These are phyloP conservation scores for Monosporozyma unispora DNA, from an alignment of 805 yeast species.

Conservation along the genomic window DNA sequence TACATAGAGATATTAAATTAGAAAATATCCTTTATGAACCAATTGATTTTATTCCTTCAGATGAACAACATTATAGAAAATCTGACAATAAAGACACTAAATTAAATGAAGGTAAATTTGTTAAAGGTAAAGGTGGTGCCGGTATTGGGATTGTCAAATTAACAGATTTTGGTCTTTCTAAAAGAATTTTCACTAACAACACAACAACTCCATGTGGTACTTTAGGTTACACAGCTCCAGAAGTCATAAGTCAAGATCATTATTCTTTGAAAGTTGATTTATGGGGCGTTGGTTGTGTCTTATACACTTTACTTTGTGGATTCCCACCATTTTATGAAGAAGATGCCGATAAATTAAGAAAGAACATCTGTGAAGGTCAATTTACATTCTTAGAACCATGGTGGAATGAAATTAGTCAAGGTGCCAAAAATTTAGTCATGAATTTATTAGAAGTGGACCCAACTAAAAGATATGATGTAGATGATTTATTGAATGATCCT, in stretches of 20 bases:
- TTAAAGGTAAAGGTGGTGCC: conserved; percentile 81
- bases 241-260: conserved; percentile 86
- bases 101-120: conserved; percentile 80
- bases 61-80: conserved; percentile 36
- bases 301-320: conserved; percentile 89
- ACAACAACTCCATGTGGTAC: conserved; percentile 98
- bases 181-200: conserved; percentile 76
- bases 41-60: conserved; percentile 41
- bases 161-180: conserved; percentile 93
- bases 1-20: conserved; percentile 77
- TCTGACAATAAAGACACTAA: conserved; percentile 64
- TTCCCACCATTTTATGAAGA: conserved; percentile 93
- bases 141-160: conserved; percentile 82
- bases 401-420: conserved; percentile 77
- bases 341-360: conserved; percentile 53
- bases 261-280: conserved; percentile 93
- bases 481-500: conserved; percentile 60
- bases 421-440: conserved; percentile 60
- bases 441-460: conserved; percentile 66
- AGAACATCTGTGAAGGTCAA: conserved; percentile 62
- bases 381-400: conserved; percentile 71
- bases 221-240: conserved; percentile 98
- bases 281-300: conserved; percentile 98
- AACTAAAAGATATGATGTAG: conserved; percentile 53
- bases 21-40: conserved; percentile 65